Conservation (phyloP, 441 rosid genomes). For the Oxalis stricta region DNA sequence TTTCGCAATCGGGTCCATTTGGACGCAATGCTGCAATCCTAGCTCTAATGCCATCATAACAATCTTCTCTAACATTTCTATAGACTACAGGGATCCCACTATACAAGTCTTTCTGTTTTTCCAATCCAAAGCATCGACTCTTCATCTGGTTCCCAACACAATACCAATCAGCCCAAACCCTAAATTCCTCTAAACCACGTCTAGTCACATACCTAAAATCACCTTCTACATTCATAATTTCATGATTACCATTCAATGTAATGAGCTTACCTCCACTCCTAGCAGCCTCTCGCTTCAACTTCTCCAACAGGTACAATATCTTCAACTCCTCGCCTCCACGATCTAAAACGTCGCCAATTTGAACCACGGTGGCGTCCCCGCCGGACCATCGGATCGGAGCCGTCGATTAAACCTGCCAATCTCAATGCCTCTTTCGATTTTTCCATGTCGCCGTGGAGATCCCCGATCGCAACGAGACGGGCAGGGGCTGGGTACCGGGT, state of each 20-base stretch:
- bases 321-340: slow-evolving; percentile 71
- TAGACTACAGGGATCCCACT: slow-evolving; percentile 46
- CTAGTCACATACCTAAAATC: slow-evolving; percentile 62
- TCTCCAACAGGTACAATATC: slow-evolving; percentile 65
- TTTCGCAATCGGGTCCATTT: slow-evolving; percentile 49
- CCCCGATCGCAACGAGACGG: slow-evolving; percentile 72
- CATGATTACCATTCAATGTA: slow-evolving; percentile 86
- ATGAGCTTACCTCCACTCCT: slow-evolving; percentile 45
- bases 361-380: slow-evolving; percentile 59
- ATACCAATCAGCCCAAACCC: slow-evolving; percentile 68
- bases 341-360: slow-evolving; percentile 70
- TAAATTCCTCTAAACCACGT: slow-evolving; percentile 48
- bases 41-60: slow-evolving; percentile 35
- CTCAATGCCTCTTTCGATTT: slow-evolving; percentile 51
- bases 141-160: slow-evolving; percentile 50
- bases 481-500: slow-evolving; percentile 30
- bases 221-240: slow-evolving; percentile 78
- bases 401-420: slow-evolving; percentile 61
- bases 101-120: slow-evolving; percentile 34
- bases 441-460: slow-evolving; percentile 71
- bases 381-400: slow-evolving; percentile 49
- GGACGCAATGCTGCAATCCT: slow-evolving; percentile 78
- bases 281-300: slow-evolving; percentile 51
- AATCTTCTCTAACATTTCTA: slow-evolving; percentile 26
- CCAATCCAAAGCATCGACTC: slow-evolving; percentile 36